Conservation (phyloP, 1,139 yeast genomes). For the Yamadazyma pseudoaaseri region DNA sequence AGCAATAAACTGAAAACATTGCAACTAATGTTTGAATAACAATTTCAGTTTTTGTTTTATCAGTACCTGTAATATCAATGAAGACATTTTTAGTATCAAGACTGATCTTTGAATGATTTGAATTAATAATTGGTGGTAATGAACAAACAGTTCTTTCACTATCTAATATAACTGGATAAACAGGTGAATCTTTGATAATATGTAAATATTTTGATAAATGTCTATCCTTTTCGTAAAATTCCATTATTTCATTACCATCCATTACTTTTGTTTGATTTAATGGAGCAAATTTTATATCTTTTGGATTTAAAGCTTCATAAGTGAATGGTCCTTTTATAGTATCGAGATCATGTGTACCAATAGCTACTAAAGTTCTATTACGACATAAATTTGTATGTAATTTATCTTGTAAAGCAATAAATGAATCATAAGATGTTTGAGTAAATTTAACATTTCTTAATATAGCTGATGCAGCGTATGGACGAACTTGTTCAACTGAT, state of each 20-base stretch:
- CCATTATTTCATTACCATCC: conserved; percentile 80
- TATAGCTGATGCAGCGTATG: conserved; percentile 92
- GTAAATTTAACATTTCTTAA: conserved; percentile 80
- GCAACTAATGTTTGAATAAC: conserved; percentile 92
- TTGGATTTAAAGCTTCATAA: conserved; percentile 81
- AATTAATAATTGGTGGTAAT: conserved; percentile 95
- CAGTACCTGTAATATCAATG: conserved; percentile 94
- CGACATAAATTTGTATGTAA: conserved; percentile 94
- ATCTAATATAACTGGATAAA: conserved; percentile 88
- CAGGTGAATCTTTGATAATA: conserved; percentile 85
- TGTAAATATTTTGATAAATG: conserved; percentile 86
- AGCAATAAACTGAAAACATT: conserved; percentile 89
- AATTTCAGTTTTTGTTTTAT: conserved; percentile 86
- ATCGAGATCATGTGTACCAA: conserved; percentile 96
- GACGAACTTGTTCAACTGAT: conserved; percentile 74
- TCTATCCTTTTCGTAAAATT: conserved; percentile 87
- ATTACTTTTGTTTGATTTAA: conserved; percentile 78
- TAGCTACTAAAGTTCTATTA: conserved; percentile 94
- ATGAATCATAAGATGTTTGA: conserved; percentile 85
- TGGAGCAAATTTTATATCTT: conserved; percentile 76
- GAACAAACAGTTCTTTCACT: conserved; percentile 78
- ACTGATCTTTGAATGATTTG: conserved; percentile 85
- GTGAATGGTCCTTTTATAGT: conserved; percentile 81
- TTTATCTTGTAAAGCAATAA: conserved; percentile 94
- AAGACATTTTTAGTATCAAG: conserved; percentile 83